Evolutionary conservation across 768 basidiomycete genomes (phyloP).

Genomic region (Tulasnella sp.): DNA sequence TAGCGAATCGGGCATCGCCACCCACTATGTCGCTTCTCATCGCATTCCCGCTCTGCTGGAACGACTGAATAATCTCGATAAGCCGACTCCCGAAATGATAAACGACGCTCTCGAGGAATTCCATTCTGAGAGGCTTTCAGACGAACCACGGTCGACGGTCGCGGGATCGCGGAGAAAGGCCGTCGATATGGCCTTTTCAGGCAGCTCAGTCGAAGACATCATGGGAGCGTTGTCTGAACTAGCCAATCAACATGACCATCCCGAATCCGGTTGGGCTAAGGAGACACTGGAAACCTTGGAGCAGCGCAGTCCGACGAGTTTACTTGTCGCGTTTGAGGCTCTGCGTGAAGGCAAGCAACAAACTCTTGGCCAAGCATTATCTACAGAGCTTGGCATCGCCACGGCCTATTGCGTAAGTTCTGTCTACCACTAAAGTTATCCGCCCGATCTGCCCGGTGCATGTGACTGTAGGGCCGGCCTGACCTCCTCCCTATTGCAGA

Average conservation of each 20-base stretch:
- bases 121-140: slow-evolving; percentile 47
- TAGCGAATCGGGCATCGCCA: slow-evolving; percentile 90
- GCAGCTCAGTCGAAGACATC: slow-evolving; percentile 68
- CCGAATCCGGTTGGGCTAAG: slow-evolving; percentile 60
- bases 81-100: slow-evolving; percentile 47
- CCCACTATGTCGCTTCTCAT: slow-evolving; percentile 82
- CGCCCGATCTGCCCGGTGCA: background rate
- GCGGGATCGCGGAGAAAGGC: slow-evolving; percentile 50
- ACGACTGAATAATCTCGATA: slow-evolving; percentile 52
- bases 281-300: slow-evolving; percentile 60
- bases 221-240: slow-evolving; percentile 47
- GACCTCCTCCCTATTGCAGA: slow-evolving; percentile 45
- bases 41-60: slow-evolving; percentile 68
- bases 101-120: slow-evolving; percentile 68
- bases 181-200: slow-evolving; percentile 74
- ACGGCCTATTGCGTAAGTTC: slow-evolving; percentile 81
- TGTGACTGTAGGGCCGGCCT: slow-evolving; percentile 29
- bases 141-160: slow-evolving; percentile 9
- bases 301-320: slow-evolving; percentile 81
- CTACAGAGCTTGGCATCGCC: slow-evolving; percentile 86
- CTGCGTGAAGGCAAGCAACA: slow-evolving; percentile 65
- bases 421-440: slow-evolving; percentile 12
- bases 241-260: background rate
- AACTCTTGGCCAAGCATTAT: slow-evolving; percentile 61
- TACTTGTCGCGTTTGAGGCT: slow-evolving; percentile 82